Evolutionary conservation across 148 eudicot genomes (phyloP).

Genomic region (Limonium bicolor): DNA sequence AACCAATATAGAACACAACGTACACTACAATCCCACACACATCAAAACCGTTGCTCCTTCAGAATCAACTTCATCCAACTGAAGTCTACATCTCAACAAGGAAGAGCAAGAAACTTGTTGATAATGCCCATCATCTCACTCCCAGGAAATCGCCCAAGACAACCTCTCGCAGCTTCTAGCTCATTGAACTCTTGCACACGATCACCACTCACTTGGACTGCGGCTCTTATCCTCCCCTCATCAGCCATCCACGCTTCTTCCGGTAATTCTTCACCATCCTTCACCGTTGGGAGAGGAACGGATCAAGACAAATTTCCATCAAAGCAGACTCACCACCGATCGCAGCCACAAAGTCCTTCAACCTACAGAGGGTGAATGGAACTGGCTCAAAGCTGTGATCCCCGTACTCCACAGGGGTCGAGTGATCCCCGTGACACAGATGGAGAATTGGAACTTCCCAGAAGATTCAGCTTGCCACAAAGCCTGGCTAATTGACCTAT

Average conservation of each 20-base stretch:
- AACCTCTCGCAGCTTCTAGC: conserved; percentile 77
- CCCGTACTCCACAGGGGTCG: conserved; percentile 96
- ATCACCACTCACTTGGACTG: conserved; percentile 41
- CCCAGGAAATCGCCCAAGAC: conserved; percentile 89
- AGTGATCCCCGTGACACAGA: conserved; percentile 89
- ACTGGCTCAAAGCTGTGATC: conserved; percentile 98
- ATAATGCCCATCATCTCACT: conserved; percentile 95
- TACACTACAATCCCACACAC: too few relatives aligned
- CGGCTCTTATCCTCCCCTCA: conserved; percentile 8
- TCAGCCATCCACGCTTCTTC: conserved; percentile 14
- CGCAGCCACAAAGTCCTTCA: conserved; percentile 76
- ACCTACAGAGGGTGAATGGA: conserved; percentile 67
- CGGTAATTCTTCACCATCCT: conserved; percentile 37
- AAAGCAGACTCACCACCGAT: conserved; percentile 56
- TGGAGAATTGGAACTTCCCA: conserved; percentile 50
- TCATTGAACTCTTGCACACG: conserved; percentile 53
- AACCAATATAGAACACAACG: too few relatives aligned
- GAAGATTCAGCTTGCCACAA: conserved; percentile 70
- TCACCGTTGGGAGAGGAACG: conserved; percentile 68
- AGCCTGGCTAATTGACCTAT: conserved; percentile 76
- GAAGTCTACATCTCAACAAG: too few relatives aligned
- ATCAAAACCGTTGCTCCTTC: too few relatives aligned
- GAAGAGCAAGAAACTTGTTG: conserved; percentile 30
- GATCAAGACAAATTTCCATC: conserved; percentile 45
- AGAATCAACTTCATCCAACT: too few relatives aligned